These are phyloP conservation scores for Melastoma candidum DNA, from an alignment of 441 rosid genomes.

Conservation along the genomic window DNA sequence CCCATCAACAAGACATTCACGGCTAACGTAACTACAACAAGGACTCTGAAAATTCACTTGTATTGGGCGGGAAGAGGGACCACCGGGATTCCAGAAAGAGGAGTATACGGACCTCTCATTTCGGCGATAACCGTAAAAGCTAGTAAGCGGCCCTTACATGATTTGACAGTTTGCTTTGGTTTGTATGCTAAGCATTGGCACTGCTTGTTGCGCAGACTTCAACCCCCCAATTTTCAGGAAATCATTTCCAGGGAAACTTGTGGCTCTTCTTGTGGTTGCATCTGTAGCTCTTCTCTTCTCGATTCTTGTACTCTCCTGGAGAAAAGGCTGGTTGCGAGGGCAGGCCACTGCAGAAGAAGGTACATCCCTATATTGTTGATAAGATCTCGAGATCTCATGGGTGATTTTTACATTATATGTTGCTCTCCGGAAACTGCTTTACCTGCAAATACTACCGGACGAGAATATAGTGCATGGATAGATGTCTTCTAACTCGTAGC, in stretches of 20 bases:
- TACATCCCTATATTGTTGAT: conserved; percentile 11
- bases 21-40: conserved; percentile 27
- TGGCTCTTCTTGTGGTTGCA: conserved; percentile 28
- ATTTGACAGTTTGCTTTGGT: not conserved
- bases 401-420: too few species aligned
- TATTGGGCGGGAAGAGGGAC: conserved; percentile 92
- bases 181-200: not conserved
- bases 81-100: conserved; percentile 77
- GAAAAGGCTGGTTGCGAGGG: conserved; percentile 50
- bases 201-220: conserved; percentile 42
- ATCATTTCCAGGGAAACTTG: conserved; percentile 18
- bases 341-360: conserved; percentile 50
- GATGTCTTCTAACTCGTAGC: conserved; percentile 6
- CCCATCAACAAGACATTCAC: conserved; percentile 36
- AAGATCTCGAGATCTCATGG: not conserved
- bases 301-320: conserved; percentile 33
- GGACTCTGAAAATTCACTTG: conserved; percentile 58
- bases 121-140: conserved; percentile 83
- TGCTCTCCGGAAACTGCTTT: too few species aligned
- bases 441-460: too few species aligned
- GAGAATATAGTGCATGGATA: too few species aligned
- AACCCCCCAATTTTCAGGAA: conserved; percentile 39
- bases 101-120: conserved; percentile 75
- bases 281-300: conserved; percentile 32
- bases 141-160: conserved; percentile 37